Percentiles rank a stretch among this genome's conserved stretches.
phyloP scores from a whole-genome alignment of 768 basidiomycete genomes.

The Pulveroboletus ravenelii region DNA sequence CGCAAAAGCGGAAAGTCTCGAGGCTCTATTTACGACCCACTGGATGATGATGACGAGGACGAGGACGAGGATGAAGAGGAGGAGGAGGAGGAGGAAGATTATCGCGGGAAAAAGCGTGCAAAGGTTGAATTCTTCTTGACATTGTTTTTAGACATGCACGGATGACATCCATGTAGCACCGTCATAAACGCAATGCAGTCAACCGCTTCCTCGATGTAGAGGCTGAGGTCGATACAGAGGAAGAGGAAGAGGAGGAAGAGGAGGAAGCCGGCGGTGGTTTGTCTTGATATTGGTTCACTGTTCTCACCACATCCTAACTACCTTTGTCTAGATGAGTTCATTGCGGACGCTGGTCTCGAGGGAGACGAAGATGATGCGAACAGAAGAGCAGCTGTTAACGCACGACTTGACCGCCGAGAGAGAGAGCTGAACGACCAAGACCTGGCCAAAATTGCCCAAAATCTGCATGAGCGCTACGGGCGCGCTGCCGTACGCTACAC shows the following conservation, averaged over 20 bases:
- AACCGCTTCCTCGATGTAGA: constrained; percentile 93
- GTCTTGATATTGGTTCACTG: constrained; percentile 12
- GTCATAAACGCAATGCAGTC: constrained; percentile 59
- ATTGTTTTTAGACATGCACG: constrained; percentile 4
- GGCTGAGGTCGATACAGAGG: constrained; percentile 95
- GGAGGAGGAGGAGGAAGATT: constrained; percentile 40
- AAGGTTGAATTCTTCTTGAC: constrained; percentile 42
- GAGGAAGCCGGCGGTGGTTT: constrained; percentile 61
- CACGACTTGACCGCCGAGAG: constrained; percentile 65
- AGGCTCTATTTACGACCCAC: constrained; percentile 33
- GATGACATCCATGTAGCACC: constrained; percentile 38
- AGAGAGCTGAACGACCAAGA: constrained; percentile 73
- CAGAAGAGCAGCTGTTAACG: constrained; percentile 55
- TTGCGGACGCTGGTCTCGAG: constrained; percentile 54
- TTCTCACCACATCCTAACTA: constrained; percentile 8
- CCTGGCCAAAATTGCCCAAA: constrained; percentile 79
- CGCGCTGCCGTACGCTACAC: constrained; percentile 71
- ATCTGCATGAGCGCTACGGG: constrained; percentile 73
- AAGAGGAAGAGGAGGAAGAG: constrained; percentile 89
- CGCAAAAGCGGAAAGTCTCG: constrained; percentile 22
- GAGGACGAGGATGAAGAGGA: constrained; percentile 61
- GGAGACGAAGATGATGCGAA: constrained; percentile 59
- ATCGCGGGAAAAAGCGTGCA: constrained; percentile 51
- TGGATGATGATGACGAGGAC: constrained; percentile 45
- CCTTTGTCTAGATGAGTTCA: constrained; percentile 55